phyloP scores from a whole-genome alignment of 768 basidiomycete genomes.

The Mycena indigotica region DNA sequence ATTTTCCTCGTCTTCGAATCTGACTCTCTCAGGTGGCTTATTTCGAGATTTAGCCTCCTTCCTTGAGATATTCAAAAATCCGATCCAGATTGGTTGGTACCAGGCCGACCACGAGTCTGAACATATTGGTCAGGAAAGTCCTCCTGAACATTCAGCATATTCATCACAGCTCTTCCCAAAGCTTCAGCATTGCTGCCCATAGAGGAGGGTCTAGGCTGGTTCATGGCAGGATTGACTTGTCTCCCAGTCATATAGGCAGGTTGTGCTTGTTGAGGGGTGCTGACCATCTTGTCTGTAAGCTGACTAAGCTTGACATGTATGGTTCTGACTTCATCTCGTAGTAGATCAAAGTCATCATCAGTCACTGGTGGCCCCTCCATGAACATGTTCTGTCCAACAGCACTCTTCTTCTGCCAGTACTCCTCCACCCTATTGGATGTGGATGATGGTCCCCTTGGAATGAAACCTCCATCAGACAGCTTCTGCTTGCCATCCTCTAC shows the following conservation, averaged over 20 bases:
- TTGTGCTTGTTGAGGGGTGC: neutral
- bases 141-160: neutral
- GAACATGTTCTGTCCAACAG: conserved; percentile 8
- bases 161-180: neutral
- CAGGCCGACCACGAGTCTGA: neutral
- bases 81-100: neutral
- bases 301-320: neutral
- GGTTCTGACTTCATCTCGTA: neutral
- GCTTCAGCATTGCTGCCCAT: neutral
- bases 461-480: conserved; percentile 4
- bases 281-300: neutral
- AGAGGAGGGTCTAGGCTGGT: neutral
- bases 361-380: neutral
- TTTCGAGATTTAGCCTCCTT: neutral
- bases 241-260: neutral
- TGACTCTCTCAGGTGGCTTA: neutral
- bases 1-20: neutral
- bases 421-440: conserved; percentile 6
- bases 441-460: conserved; percentile 6
- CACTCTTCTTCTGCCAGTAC: conserved; percentile 11
- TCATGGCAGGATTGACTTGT: no score
- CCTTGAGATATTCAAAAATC: neutral
- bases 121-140: neutral
- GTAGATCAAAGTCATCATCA: conserved; percentile 12
- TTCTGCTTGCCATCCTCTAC: conserved; percentile 9